Evolutionary conservation across 129 eudicot genomes (phyloP).

Genomic region (Mikania micrantha): DNA sequence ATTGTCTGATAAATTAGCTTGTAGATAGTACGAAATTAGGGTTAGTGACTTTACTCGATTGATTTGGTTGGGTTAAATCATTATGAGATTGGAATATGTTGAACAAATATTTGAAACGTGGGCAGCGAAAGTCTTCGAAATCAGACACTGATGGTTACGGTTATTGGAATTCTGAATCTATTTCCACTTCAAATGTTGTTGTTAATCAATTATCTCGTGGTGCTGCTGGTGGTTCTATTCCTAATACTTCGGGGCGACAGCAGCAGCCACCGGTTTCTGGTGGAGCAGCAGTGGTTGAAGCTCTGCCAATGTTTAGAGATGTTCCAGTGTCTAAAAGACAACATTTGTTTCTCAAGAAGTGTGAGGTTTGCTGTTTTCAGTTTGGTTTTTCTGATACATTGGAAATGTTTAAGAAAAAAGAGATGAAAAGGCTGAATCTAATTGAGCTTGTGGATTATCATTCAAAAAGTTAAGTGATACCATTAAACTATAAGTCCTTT

Average conservation of each 20-base stretch:
- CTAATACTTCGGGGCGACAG: not conserved
- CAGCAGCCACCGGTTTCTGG: not conserved
- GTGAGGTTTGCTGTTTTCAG: slow-evolving; percentile 48
- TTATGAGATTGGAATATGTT: slow-evolving; percentile 35
- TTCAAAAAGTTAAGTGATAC: too few species aligned
- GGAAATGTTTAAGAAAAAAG: slow-evolving; percentile 61
- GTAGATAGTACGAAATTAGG: slow-evolving; percentile 19
- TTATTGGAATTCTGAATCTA: slow-evolving; percentile 36
- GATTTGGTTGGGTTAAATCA: slow-evolving; percentile 8
- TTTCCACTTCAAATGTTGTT: slow-evolving; percentile 56
- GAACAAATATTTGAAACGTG: slow-evolving; percentile 58
- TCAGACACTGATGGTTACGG: slow-evolving; percentile 39
- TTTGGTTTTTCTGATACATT: slow-evolving; percentile 61
- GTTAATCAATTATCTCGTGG: slow-evolving; percentile 40
- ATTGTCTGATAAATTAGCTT: not conserved
- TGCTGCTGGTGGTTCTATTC: not conserved
- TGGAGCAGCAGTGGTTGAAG: slow-evolving; percentile 36
- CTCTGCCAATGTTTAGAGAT: slow-evolving; percentile 57
- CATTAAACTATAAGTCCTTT: too few species aligned
- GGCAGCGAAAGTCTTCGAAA: slow-evolving; percentile 55
- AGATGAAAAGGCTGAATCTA: slow-evolving; percentile 56
- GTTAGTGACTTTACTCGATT: slow-evolving; percentile 5
- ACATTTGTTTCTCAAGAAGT: slow-evolving; percentile 42
- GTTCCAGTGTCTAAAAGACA: slow-evolving; percentile 53
- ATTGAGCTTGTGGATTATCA: slow-evolving; percentile 59